Conservation (phyloP, 345 rosid species). For the Lepidium africanum region DNA sequence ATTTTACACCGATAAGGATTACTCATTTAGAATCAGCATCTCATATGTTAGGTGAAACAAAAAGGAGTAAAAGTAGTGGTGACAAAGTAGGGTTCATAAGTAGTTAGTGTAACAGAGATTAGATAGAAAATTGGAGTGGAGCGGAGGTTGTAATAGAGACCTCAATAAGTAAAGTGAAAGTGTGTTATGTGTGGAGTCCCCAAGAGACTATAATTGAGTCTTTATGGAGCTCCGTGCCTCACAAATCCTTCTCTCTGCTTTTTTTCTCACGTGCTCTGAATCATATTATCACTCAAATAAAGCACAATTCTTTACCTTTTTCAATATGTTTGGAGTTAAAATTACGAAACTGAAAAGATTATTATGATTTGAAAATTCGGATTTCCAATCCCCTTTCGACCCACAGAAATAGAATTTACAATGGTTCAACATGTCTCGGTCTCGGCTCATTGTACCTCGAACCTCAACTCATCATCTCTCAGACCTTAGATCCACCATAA, state of each 20-base stretch:
- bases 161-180: conserved; percentile 13
- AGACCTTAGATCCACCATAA: too few species aligned
- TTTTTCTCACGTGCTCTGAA: conserved; percentile 26
- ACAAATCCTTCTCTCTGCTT: background rate
- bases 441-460: too few species aligned
- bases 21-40: background rate
- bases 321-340: conserved; percentile 4
- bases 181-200: conserved; percentile 6
- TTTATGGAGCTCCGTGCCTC: conserved; percentile 50
- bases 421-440: too few species aligned
- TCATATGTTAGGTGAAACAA: background rate
- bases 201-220: conserved; percentile 30
- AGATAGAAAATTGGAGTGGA: background rate
- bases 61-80: conserved; percentile 16
- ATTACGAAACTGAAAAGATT: conserved; percentile 4
- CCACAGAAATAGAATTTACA: too few species aligned
- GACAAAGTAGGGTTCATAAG: conserved; percentile 13
- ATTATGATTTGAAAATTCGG: background rate
- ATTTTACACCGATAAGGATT: conserved; percentile 1
- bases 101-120: conserved; percentile 10
- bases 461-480: too few species aligned
- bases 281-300: conserved; percentile 3
- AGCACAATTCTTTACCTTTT: background rate
- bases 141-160: background rate
- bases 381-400: background rate